A percentile compares a stretch with the other conserved stretches of the same genome.
Conservation (phyloP, 1,284 basidiomycete genomes). For the Boletellus deceptivus region DNA sequence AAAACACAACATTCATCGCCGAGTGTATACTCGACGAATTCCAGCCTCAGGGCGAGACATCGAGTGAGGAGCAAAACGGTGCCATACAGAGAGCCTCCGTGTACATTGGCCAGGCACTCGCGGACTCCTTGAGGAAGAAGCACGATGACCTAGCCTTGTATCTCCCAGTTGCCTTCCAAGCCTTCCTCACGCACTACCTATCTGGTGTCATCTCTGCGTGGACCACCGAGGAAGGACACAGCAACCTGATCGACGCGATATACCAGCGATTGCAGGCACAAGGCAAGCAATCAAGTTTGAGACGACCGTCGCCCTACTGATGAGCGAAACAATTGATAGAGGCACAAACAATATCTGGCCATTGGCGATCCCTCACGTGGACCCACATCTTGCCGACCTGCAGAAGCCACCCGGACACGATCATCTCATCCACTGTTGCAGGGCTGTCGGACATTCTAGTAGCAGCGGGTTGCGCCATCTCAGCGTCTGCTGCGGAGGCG, state of each 20-base stretch:
- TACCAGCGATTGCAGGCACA: constrained; percentile 5
- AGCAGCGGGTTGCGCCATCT: constrained; percentile 5
- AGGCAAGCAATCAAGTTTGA: background rate
- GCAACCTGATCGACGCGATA: background rate
- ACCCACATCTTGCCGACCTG: constrained; percentile 7
- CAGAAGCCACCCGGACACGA: background rate
- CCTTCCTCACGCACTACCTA: constrained; percentile 3
- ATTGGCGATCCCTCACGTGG: constrained; percentile 18
- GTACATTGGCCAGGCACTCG: constrained; percentile 1
- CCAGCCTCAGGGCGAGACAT: background rate
- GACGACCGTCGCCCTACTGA: background rate
- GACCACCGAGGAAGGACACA: constrained; percentile 6
- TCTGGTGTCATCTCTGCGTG: constrained; percentile 9
- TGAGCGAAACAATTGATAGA: background rate
- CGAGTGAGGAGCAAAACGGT: background rate
- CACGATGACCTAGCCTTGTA: background rate
- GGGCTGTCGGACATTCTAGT: constrained; percentile 10
- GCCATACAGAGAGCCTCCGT: background rate
- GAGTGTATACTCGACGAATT: constrained; percentile 4
- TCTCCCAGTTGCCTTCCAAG: constrained; percentile 13
- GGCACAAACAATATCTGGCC: constrained; percentile 7
- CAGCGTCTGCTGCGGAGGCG: background rate
- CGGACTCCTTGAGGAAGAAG: background rate
- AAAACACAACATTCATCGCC: constrained; percentile 7
- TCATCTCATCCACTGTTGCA: background rate